A percentile compares a stretch with the other conserved stretches of the same genome.
These are phyloP conservation scores for Spinacia oleracea DNA, from an alignment of 179 eudicot genomes.

Conservation along the genomic window DNA sequence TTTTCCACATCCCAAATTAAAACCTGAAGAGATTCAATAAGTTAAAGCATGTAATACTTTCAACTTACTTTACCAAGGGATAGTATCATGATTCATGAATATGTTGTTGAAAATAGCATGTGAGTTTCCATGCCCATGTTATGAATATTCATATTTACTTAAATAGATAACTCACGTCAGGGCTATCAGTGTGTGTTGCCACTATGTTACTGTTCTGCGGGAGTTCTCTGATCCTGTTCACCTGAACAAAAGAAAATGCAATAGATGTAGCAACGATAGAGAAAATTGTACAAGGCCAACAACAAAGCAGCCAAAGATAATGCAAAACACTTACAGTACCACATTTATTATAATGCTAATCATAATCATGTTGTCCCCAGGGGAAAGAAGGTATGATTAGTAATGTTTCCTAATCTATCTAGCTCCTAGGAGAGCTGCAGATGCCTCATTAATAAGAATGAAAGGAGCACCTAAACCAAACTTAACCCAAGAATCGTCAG, in stretches of 20 bases:
- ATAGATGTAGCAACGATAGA: not conserved
- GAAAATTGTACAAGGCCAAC: not conserved
- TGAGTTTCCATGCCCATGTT: not conserved
- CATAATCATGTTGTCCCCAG: not conserved
- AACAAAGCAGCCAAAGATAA: not conserved
- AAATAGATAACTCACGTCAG: conserved; percentile 59
- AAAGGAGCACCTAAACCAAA: not conserved
- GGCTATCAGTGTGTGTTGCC: conserved; percentile 98
- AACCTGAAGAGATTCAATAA: conserved; percentile 49
- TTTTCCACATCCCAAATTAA: conserved; percentile 94
- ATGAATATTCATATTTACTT: not conserved
- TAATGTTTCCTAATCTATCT: not conserved
- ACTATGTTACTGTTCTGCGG: conserved; percentile 91
- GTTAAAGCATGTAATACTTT: not conserved
- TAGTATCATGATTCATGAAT: conserved; percentile 1
- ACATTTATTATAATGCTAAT: not conserved
- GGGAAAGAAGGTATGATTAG: not conserved
- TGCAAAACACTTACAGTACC: not conserved
- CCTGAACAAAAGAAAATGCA: conserved; percentile 47
- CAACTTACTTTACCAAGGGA: not conserved
- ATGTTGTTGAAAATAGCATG: not conserved
- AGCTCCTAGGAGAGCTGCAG: not conserved
- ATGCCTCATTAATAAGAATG: not conserved
- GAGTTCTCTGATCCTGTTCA: conserved; percentile 92
- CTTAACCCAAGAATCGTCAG: not conserved